Percentiles rank a stretch among this genome's conserved stretches.
These are phyloP conservation scores for Hericium erinaceus DNA, from an alignment of 768 basidiomycete genomes.

Conservation along the genomic window DNA sequence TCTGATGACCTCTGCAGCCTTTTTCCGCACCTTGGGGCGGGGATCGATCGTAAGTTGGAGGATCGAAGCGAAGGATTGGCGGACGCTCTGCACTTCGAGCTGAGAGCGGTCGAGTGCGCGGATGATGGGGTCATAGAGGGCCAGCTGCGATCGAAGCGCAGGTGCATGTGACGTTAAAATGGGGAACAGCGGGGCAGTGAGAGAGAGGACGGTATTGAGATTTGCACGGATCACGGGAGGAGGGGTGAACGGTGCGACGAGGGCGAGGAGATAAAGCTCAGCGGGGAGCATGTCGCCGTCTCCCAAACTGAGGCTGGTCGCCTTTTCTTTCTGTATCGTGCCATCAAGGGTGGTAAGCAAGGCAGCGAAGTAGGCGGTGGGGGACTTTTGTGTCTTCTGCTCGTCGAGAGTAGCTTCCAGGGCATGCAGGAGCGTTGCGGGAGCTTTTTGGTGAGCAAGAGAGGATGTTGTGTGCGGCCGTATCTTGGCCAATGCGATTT, in stretches of 20 bases:
- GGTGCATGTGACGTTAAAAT: constrained; percentile 56
- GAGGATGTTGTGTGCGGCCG: constrained; percentile 75
- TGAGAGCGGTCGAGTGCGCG: constrained; percentile 62
- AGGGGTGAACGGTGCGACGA: constrained; percentile 71
- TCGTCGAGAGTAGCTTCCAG: constrained; percentile 75
- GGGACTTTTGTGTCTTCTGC: constrained; percentile 52
- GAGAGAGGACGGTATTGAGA: constrained; percentile 56
- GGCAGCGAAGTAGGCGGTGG: constrained; percentile 94
- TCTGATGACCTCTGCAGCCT: constrained; percentile 78
- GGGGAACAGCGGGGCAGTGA: constrained; percentile 76
- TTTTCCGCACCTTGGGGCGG: constrained; percentile 88
- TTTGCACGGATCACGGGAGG: constrained; percentile 74
- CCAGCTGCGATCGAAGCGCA: constrained; percentile 77
- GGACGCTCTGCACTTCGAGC: constrained; percentile 55
- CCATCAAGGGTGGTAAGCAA: constrained; percentile 78
- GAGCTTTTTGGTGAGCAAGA: constrained; percentile 81
- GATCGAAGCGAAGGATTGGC: constrained; percentile 79
- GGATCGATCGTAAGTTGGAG: constrained; percentile 79
- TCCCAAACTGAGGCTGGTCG: constrained; percentile 25
- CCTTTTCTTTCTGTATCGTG: constrained; percentile 51
- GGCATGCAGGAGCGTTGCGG: constrained; percentile 76
- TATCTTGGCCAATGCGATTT: constrained; percentile 72
- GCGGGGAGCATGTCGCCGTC: constrained; percentile 79
- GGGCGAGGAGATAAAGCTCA: constrained; percentile 73
- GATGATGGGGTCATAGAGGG: constrained; percentile 63